Conservation (phyloP, 2,329 filamentous ascomycete genomes). For the Tolypocladium pustulatum region DNA sequence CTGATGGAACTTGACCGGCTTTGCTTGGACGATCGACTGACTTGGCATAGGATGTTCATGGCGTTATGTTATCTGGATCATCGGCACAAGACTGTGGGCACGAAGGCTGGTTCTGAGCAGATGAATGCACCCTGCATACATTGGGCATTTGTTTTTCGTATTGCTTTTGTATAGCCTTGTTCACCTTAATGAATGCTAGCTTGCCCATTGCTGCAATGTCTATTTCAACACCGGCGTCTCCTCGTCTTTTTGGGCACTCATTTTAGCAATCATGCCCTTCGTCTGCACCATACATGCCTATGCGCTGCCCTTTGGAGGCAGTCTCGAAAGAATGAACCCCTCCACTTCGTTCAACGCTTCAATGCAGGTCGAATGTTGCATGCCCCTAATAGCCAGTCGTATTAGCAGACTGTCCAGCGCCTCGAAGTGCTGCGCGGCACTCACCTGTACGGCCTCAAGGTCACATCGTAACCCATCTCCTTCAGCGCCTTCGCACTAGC, state of each 20-base stretch:
- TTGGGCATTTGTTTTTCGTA: not conserved
- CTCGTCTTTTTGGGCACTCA: not conserved
- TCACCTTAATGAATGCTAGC: not conserved
- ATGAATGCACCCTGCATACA: not conserved
- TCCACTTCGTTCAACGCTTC: constrained; percentile 79
- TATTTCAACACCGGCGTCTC: not conserved
- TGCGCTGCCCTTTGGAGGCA: constrained; percentile 25
- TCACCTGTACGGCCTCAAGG: constrained; percentile 66
- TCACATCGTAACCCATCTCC: constrained; percentile 60
- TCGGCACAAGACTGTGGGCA: not conserved
- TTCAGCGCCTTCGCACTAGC: constrained; percentile 57
- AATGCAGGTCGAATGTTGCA: constrained; percentile 66
- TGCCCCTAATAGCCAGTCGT: constrained; percentile 32
- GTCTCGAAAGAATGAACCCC: constrained; percentile 34
- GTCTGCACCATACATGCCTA: not conserved
- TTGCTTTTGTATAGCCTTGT: not conserved
- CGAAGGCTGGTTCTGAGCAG: not conserved
- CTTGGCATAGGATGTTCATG: not conserved
- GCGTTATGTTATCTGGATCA: not conserved
- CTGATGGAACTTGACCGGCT: not conserved
- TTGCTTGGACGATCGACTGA: too few species aligned
- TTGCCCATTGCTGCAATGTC: not conserved
- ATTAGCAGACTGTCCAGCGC: not conserved
- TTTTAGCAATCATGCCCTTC: not conserved
- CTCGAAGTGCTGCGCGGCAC: constrained; percentile 14